phyloP scores from a whole-genome alignment of 768 basidiomycete genomes.

The Hydnum rufescens region DNA sequence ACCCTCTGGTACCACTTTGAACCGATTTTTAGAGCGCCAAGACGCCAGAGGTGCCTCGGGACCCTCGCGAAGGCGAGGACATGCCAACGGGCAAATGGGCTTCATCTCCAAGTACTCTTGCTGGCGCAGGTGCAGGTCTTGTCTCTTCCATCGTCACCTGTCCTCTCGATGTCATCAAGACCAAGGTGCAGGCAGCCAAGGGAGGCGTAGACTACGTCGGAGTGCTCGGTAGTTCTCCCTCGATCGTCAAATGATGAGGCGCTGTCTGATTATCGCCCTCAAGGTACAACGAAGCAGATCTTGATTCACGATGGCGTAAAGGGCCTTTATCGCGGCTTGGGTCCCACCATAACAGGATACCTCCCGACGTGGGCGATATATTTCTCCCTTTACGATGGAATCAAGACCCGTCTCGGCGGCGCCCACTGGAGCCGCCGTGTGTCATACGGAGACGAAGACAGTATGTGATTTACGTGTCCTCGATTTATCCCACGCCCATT shows the following conservation, averaged over 20 bases:
- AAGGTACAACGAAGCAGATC: conserved; percentile 39
- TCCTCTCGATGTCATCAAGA: conserved; percentile 95
- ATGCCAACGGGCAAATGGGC: too few species aligned
- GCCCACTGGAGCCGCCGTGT: too few species aligned
- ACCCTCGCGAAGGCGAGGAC: too few species aligned
- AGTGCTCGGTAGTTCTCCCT: conserved; percentile 36
- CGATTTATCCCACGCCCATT: background rate
- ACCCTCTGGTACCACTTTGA: too few species aligned
- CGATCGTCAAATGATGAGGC: conserved; percentile 3
- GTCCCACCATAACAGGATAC: conserved; percentile 91
- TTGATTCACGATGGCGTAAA: conserved; percentile 50
- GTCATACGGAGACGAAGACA: too few species aligned
- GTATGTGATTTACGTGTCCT: too few species aligned
- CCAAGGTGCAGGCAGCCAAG: conserved; percentile 76
- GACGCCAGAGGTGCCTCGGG: too few species aligned
- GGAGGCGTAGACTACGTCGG: conserved; percentile 62
- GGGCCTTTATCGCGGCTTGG: conserved; percentile 91
- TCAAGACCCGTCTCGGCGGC: conserved; percentile 34
- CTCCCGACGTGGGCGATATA: conserved; percentile 99
- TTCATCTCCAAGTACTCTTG: conserved; percentile 17
- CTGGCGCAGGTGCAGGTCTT: conserved; percentile 90
- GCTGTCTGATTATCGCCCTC: conserved; percentile 6
- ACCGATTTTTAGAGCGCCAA: too few species aligned
- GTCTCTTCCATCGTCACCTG: conserved; percentile 87
- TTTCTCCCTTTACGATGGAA: conserved; percentile 91